These are phyloP conservation scores for Metschnikowia peoriensis DNA, from an alignment of 805 yeast species.

Conservation along the genomic window DNA sequence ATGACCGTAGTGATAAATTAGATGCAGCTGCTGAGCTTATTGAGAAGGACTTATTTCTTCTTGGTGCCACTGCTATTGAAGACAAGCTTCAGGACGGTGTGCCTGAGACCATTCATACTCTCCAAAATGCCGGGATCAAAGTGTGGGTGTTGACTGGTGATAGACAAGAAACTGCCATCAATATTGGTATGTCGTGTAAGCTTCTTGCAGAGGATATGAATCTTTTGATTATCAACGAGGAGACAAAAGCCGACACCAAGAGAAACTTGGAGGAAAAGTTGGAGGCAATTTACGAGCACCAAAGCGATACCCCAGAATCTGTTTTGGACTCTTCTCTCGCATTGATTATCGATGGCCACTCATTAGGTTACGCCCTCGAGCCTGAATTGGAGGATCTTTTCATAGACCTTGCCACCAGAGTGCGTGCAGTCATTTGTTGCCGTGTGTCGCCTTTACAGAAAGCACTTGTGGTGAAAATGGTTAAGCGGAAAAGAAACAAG, in stretches of 20 bases:
- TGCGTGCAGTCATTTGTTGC: constrained; percentile 97
- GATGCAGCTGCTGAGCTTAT: constrained; percentile 89
- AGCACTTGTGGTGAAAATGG: constrained; percentile 93
- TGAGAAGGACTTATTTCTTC: constrained; percentile 71
- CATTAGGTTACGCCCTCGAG: constrained; percentile 83
- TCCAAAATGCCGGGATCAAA: constrained; percentile 95
- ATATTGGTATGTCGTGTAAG: constrained; percentile 98
- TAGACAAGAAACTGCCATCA: constrained; percentile 97
- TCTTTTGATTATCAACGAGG: constrained; percentile 84
- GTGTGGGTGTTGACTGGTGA: constrained; percentile 99
- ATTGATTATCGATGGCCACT: constrained; percentile 89
- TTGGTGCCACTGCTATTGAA: constrained; percentile 98
- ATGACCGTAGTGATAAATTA: constrained; percentile 67
- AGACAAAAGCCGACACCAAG: constrained; percentile 70
- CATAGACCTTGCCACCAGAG: constrained; percentile 74
- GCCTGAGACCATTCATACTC: constrained; percentile 92
- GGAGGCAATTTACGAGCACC: constrained; percentile 66
- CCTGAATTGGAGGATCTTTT: constrained; percentile 74
- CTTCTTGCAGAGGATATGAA: constrained; percentile 95
- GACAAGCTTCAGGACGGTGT: constrained; percentile 98
- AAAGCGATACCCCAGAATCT: constrained; percentile 63
- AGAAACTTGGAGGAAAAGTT: constrained; percentile 73
- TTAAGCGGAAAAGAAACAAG: constrained; percentile 70
- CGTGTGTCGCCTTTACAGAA: constrained; percentile 97
- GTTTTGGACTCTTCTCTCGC: constrained; percentile 68